These are phyloP conservation scores for Mycena pura DNA, from an alignment of 768 basidiomycete genomes.

Conservation along the genomic window DNA sequence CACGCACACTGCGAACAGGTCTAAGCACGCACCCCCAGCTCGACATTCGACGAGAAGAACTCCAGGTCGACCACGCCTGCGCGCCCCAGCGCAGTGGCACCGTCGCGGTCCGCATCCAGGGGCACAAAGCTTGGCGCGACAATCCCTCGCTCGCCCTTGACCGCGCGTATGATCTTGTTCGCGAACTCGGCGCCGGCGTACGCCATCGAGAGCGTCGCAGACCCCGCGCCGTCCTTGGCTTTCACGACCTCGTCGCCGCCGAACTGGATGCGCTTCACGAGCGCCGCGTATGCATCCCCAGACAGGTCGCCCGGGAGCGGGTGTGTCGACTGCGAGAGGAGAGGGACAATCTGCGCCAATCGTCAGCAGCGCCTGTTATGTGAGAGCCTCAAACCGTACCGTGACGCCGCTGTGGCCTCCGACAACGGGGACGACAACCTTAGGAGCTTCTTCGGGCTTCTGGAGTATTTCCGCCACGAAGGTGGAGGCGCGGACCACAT, in stretches of 20 bases:
- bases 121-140: slow-evolving; percentile 86
- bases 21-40: slow-evolving; percentile 76
- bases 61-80: no score
- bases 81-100: slow-evolving; percentile 76
- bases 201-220: slow-evolving; percentile 97
- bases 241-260: slow-evolving; percentile 98
- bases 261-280: slow-evolving; percentile 90
- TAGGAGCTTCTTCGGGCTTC: slow-evolving; percentile 63
- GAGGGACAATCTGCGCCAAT: slow-evolving; percentile 77
- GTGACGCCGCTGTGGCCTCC: slow-evolving; percentile 96
- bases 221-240: slow-evolving; percentile 94
- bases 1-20: not conserved
- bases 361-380: not conserved
- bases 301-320: slow-evolving; percentile 67
- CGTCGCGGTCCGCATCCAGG: slow-evolving; percentile 72
- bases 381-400: slow-evolving; percentile 50
- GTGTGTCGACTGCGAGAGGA: slow-evolving; percentile 89
- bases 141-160: slow-evolving; percentile 89
- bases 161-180: slow-evolving; percentile 78
- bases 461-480: slow-evolving; percentile 86
- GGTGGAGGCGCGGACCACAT: slow-evolving; percentile 97
- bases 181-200: slow-evolving; percentile 94
- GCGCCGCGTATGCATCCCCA: slow-evolving; percentile 56
- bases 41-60: slow-evolving; percentile 89
- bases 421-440: slow-evolving; percentile 85